These are phyloP conservation scores for Saturnispora galanensis DNA, from an alignment of 805 yeast genomes.

Conservation along the genomic window DNA sequence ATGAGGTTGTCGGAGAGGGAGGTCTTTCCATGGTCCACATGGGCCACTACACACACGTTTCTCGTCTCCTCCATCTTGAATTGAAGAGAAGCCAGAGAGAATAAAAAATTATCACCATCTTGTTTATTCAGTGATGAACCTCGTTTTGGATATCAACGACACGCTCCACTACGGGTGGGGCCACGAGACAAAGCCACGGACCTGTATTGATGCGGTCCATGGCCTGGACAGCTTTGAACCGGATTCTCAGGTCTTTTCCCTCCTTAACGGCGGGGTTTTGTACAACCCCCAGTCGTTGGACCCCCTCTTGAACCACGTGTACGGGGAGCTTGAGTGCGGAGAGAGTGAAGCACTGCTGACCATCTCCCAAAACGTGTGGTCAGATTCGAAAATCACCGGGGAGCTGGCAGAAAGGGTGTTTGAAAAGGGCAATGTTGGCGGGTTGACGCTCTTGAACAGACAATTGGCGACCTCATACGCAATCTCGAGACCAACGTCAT, in stretches of 20 bases:
- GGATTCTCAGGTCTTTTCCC: slow-evolving; percentile 43
- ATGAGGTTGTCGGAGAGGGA: slow-evolving; percentile 84
- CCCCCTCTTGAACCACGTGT: slow-evolving; percentile 59
- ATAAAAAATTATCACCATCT: background rate
- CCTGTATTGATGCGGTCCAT: slow-evolving; percentile 9
- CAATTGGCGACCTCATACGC: slow-evolving; percentile 74
- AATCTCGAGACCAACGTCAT: slow-evolving; percentile 61
- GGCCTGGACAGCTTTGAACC: background rate
- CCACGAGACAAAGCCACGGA: slow-evolving; percentile 1
- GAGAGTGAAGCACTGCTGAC: slow-evolving; percentile 53
- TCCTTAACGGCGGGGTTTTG: slow-evolving; percentile 52
- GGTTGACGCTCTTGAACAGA: slow-evolving; percentile 62
- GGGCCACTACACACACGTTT: slow-evolving; percentile 92
- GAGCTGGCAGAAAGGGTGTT: slow-evolving; percentile 64
- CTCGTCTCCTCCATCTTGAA: slow-evolving; percentile 47
- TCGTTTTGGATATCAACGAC: slow-evolving; percentile 4
- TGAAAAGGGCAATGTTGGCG: slow-evolving; percentile 64
- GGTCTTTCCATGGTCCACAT: slow-evolving; percentile 98
- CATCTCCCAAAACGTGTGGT: slow-evolving; percentile 54
- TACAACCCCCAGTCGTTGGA: slow-evolving; percentile 68
- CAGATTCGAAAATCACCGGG: slow-evolving; percentile 44
- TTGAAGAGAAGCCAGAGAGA: background rate
- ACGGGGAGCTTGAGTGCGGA: slow-evolving; percentile 30
- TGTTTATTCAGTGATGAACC: slow-evolving; percentile 2
- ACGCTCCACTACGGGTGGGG: slow-evolving; percentile 6